These are phyloP conservation scores for Hanseniaspora hatyaiensis DNA, from an alignment of 805 yeast species.

Conservation along the genomic window DNA sequence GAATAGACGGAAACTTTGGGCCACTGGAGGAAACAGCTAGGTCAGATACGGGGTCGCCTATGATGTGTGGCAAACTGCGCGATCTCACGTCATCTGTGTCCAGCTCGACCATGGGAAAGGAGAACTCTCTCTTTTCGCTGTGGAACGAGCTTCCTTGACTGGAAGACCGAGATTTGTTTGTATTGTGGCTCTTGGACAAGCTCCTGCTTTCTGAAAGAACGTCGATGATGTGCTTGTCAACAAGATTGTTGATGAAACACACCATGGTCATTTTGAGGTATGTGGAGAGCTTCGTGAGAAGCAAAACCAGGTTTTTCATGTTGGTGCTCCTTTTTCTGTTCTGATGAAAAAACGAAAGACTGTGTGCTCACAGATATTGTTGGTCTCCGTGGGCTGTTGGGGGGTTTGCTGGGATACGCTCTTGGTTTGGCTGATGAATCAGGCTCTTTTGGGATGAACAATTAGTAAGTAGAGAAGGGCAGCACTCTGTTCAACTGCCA, in stretches of 20 bases:
- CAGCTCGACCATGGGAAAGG: not conserved
- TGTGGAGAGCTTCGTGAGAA: slow-evolving; percentile 6
- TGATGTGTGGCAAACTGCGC: not conserved
- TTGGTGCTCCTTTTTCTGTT: not conserved
- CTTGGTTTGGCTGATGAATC: too few species aligned
- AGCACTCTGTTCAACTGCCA: too few species aligned
- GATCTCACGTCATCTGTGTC: slow-evolving; percentile 2
- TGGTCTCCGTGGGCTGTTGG: too few species aligned
- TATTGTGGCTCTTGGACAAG: not conserved
- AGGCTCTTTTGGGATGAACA: too few species aligned
- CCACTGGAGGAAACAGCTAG: not conserved
- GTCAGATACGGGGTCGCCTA: slow-evolving; percentile 3
- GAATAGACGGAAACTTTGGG: not conserved
- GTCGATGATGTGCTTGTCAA: slow-evolving; percentile 5
- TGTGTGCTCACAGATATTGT: too few species aligned
- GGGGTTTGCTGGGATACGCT: too few species aligned
- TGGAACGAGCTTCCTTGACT: not conserved
- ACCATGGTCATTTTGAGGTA: slow-evolving; percentile 11
- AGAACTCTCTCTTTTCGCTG: not conserved
- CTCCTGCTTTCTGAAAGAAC: slow-evolving; percentile 1
- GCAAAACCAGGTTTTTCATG: not conserved
- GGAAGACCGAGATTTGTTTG: too few species aligned
- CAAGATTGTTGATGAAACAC: slow-evolving; percentile 12
- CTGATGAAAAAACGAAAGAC: too few species aligned
- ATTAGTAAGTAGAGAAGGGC: too few species aligned